Conservation (phyloP, 345 rosid species). For the Eucalyptus cloeziana region DNA sequence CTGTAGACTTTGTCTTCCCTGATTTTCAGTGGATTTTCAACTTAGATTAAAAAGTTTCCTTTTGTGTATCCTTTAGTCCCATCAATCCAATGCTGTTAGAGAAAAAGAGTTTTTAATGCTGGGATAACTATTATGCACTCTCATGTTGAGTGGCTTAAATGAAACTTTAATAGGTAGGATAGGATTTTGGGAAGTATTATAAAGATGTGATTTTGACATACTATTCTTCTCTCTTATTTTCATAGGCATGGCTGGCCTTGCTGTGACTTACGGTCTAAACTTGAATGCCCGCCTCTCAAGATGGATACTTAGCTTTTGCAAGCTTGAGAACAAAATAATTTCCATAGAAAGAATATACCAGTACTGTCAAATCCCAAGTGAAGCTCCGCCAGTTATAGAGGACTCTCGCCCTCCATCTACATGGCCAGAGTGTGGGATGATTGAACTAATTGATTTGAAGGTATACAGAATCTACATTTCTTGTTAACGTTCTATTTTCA, state of each 20-base stretch:
- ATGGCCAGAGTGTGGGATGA: conserved; percentile 86
- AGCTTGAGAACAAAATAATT: conserved; percentile 95
- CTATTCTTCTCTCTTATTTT: conserved; percentile 9
- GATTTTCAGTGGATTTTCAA: not conserved
- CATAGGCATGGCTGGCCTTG: conserved; percentile 99
- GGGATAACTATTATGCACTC: not conserved
- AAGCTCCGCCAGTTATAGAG: conserved; percentile 64
- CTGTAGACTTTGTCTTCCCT: not conserved
- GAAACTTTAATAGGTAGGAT: not conserved
- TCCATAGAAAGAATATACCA: conserved; percentile 97
- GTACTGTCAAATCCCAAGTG: conserved; percentile 80
- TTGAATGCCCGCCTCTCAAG: conserved; percentile 92
- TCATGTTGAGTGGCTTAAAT: not conserved
- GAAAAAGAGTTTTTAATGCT: not conserved
- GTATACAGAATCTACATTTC: conserved; percentile 24
- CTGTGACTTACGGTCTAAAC: conserved; percentile 98
- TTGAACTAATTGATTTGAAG: conserved; percentile 81
- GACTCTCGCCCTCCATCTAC: conserved; percentile 53
- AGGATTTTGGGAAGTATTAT: not conserved
- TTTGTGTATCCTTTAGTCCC: not conserved
- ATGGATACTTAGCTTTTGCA: conserved; percentile 99
- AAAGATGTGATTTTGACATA: not conserved
- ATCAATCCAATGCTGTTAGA: not conserved
- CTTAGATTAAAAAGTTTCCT: not conserved
- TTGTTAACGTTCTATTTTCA: not conserved